Base-by-base conservation (phyloP, 2,329 filamentous ascomycete genomes). In the Mariannaea sp. region DNA sequence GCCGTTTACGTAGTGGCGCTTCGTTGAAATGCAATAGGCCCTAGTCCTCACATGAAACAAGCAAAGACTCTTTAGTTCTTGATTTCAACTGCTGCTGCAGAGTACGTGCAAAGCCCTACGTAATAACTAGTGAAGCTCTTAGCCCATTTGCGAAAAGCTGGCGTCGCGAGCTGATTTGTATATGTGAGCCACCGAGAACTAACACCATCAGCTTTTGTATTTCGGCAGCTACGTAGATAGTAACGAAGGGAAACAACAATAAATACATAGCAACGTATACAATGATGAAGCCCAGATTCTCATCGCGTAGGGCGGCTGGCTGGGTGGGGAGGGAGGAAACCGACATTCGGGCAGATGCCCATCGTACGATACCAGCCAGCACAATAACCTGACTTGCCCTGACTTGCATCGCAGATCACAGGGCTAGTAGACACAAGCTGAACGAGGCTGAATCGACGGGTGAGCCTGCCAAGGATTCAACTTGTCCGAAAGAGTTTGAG, bases 251-350 rank as follows among this genome's bases (percentile, higher is more conserved):
- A n/a, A n/a, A n/a, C n/a, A n/a, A n/a, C n/a, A n/a, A n/a, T n/a
- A n/a, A n/a, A n/a, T n/a, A n/a, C n/a, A n/a, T n/a, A n/a, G n/a
- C n/a, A n/a, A n/a, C n/a, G n/a, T n/a, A n/a, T n/a, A n/a, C n/a
- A n/a, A n/a, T n/a, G n/a, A n/a, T n/a, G 49, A 50, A 55, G 47
- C 52, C 54, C 61, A 54, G 61, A 61, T 61, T 58, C 58, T 52
- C 50, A 56, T 24, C 39, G 26, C 14, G 45, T 49, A 48, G 42
- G 55, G 49, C 42, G 51, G 27, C 32, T 35, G 44, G 43, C 49
- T 35, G 46, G 30, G 47, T 36, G 53, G 44, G 61, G 50, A 32
- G 30, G 41, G 43, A 44, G 48, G 40, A 38, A 45, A 40, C 44
- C 43, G 44, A 48, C 24, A 39, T 32, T 53, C 44, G 43, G 46